Conservation (phyloP, 345 rosid genomes). For the Arabis alpina region DNA sequence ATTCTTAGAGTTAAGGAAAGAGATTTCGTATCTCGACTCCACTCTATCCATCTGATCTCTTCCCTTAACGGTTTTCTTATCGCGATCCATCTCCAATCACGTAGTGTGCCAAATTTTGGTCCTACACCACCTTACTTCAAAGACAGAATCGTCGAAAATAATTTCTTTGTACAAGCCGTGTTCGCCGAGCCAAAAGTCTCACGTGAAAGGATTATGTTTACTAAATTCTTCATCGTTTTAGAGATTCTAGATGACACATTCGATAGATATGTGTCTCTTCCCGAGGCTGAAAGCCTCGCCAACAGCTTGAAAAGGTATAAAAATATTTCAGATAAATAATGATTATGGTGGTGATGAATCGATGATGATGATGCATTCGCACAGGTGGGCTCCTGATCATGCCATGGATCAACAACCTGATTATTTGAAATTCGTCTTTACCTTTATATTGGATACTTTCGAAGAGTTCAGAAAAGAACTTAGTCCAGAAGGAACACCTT, state of each 20-base stretch:
- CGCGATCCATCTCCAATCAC: too few relatives aligned
- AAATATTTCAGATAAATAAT: background rate
- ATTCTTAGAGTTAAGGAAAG: too few relatives aligned
- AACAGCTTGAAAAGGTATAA: conserved; percentile 21
- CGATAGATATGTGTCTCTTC: conserved; percentile 31
- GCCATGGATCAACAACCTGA: conserved; percentile 14
- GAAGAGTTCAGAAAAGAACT: conserved; percentile 6
- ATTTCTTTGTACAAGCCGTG: background rate
- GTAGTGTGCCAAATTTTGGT: too few relatives aligned
- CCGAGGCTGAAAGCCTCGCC: conserved; percentile 19
- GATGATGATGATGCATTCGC: background rate
- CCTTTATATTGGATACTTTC: background rate
- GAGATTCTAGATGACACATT: conserved; percentile 24
- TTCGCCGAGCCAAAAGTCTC: conserved; percentile 1
- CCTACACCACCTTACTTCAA: conserved; percentile 28
- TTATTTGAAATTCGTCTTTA: background rate
- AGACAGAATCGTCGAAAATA: conserved; percentile 8
- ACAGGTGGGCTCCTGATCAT: conserved; percentile 34
- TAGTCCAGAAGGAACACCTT: conserved; percentile 18
- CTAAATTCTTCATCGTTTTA: background rate
- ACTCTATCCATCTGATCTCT: too few relatives aligned
- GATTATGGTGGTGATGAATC: background rate
- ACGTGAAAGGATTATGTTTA: background rate
- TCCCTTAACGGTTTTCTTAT: too few relatives aligned
- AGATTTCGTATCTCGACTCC: too few relatives aligned